Evolutionary conservation across 768 basidiomycete species (phyloP).

Genomic region (Podaxis sp.): DNA sequence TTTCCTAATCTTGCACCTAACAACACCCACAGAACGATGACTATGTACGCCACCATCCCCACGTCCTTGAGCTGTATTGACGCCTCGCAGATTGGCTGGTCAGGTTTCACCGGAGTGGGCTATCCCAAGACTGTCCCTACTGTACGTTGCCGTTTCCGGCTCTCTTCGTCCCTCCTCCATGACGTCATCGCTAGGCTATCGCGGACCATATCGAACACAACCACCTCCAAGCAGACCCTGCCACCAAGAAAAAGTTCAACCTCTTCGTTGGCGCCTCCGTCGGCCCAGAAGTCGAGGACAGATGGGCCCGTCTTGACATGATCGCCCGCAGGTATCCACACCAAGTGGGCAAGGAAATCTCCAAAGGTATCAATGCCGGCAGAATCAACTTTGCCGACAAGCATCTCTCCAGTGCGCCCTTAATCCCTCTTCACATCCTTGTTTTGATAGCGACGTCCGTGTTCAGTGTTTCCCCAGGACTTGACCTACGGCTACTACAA

Average conservation of each 20-base stretch:
- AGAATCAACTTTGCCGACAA: slow-evolving; percentile 49
- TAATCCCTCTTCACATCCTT: not conserved
- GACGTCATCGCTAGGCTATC: slow-evolving; percentile 34
- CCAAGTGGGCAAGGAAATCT: slow-evolving; percentile 48
- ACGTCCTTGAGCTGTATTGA: not conserved
- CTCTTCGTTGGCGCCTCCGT: slow-evolving; percentile 48
- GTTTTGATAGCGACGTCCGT: not conserved
- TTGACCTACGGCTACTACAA: slow-evolving; percentile 48
- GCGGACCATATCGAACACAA: slow-evolving; percentile 43
- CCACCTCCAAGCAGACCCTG: slow-evolving; percentile 42
- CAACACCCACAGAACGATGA: slow-evolving; percentile 38
- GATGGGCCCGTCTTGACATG: slow-evolving; percentile 49
- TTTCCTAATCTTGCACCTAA: not conserved
- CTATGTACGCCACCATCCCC: slow-evolving; percentile 32
- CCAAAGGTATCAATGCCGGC: slow-evolving; percentile 49
- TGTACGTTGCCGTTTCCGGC: slow-evolving; percentile 26
- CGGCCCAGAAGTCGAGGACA: slow-evolving; percentile 49
- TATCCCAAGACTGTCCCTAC: slow-evolving; percentile 48
- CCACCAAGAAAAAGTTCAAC: slow-evolving; percentile 46
- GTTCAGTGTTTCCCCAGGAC: slow-evolving; percentile 49
- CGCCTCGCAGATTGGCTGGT: slow-evolving; percentile 44
- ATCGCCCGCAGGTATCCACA: slow-evolving; percentile 47
- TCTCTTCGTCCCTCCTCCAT: not conserved
- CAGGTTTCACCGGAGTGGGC: slow-evolving; percentile 51
- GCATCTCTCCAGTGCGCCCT: slow-evolving; percentile 43